Percentiles rank a stretch among this genome's conserved stretches.
Conservation (phyloP, 2,329 filamentous ascomycete genomes). For the Chaetomium globosum region DNA sequence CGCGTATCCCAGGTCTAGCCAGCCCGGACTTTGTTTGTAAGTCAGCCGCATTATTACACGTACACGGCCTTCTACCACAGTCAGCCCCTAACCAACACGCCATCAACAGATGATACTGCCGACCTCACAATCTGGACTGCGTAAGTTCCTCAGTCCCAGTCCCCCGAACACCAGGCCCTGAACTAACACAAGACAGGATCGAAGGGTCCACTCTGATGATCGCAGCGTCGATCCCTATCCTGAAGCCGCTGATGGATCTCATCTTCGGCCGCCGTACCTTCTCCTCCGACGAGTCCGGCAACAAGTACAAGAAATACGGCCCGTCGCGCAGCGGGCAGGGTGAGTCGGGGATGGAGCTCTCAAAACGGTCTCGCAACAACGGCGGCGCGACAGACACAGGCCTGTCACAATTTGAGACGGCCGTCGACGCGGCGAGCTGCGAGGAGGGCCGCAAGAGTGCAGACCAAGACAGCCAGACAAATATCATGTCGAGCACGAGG, state of each 20-base stretch:
- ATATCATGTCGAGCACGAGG: not conserved
- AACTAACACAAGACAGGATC: slow-evolving; percentile 26
- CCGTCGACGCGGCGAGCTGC: not conserved
- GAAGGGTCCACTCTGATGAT: slow-evolving; percentile 36
- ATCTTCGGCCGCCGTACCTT: slow-evolving; percentile 7
- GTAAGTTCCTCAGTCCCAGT: not conserved
- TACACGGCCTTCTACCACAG: not conserved
- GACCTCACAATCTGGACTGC: slow-evolving; percentile 51
- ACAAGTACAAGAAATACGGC: not conserved
- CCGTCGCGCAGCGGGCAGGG: not conserved
- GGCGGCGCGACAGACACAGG: not conserved
- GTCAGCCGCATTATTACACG: not conserved
- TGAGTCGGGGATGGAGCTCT: not conserved
- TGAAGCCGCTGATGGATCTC: slow-evolving; percentile 34
- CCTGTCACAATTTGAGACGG: not conserved
- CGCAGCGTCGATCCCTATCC: slow-evolving; percentile 35
- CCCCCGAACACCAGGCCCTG: not conserved
- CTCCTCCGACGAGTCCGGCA: not conserved
- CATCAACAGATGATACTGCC: slow-evolving; percentile 40
- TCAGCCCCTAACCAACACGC: too few relatives aligned
- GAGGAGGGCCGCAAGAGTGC: slow-evolving; percentile 2
- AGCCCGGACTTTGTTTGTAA: slow-evolving; percentile 39
- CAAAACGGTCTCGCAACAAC: not conserved
- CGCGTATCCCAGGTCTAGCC: slow-evolving; percentile 37
- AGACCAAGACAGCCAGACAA: not conserved